Conservation (phyloP, 139 green algal species). For the Tetradesmus lagerheimii region DNA sequence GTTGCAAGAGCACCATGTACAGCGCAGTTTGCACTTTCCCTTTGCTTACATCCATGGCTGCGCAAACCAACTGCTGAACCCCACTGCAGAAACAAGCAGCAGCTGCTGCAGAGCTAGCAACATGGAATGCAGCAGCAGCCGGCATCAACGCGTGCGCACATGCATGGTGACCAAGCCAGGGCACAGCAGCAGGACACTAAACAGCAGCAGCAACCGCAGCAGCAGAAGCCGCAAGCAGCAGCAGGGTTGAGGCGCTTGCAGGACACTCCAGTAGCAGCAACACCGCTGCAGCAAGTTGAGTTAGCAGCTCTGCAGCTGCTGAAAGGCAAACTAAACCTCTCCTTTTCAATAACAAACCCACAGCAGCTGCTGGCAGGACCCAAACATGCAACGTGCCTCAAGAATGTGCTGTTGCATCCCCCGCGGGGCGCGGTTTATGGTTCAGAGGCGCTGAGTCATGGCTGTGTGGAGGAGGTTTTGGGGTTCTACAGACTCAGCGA, state of each 20-base stretch:
- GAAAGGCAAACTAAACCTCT: background rate
- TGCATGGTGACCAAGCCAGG: background rate
- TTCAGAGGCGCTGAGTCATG: background rate
- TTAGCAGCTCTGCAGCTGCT: slow-evolving; percentile 9
- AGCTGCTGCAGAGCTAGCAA: background rate
- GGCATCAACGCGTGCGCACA: background rate
- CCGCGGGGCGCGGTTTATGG: background rate
- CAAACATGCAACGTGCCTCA: background rate
- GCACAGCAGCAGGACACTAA: background rate
- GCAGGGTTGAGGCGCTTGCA: background rate
- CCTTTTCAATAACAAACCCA: background rate
- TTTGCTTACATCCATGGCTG: no score
- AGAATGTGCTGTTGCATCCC: background rate
- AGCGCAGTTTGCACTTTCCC: no score
- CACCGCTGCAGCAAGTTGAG: slow-evolving; percentile 23
- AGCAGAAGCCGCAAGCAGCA: slow-evolving; percentile 2
- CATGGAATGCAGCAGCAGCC: background rate
- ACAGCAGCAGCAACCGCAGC: background rate
- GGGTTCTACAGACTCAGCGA: slow-evolving; percentile 18
- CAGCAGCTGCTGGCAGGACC: background rate
- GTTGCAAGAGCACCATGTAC: no score
- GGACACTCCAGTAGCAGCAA: background rate
- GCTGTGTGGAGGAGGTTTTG: slow-evolving; percentile 3
- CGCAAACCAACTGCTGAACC: no score
- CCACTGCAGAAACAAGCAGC: background rate